Evolutionary conservation across 2,329 filamentous ascomycete species (phyloP).

Genomic region (Nigrospora osmanthi): DNA sequence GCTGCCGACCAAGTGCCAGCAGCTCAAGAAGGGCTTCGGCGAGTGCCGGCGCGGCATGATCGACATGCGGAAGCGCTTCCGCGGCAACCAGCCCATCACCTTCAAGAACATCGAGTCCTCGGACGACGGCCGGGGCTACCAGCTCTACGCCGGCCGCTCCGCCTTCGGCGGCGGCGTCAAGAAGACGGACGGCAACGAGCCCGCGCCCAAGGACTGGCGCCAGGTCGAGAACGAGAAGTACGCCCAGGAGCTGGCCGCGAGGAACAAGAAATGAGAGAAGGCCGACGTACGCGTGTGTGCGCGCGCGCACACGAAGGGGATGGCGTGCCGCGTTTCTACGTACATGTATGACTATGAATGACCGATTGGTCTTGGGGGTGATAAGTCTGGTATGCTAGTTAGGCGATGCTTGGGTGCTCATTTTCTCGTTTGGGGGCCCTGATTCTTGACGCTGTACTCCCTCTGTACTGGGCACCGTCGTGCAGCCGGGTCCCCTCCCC

Average conservation of each 20-base stretch:
- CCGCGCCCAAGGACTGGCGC: constrained; percentile 52
- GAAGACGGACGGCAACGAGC: constrained; percentile 61
- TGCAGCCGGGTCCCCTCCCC: too few relatives aligned
- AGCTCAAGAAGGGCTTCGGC: constrained; percentile 85
- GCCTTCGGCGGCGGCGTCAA: constrained; percentile 59
- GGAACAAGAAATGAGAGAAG: constrained; percentile 9
- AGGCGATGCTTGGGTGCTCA: too few relatives aligned
- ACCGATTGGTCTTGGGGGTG: too few relatives aligned
- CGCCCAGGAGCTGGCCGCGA: constrained; percentile 17
- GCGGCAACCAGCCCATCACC: constrained; percentile 81
- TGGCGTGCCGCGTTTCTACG: too few relatives aligned
- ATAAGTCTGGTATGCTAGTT: too few relatives aligned
- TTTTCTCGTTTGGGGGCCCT: too few relatives aligned
- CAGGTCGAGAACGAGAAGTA: constrained; percentile 59
- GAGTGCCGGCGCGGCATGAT: constrained; percentile 95
- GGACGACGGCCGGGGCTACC: constrained; percentile 52
- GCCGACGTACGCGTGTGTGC: too few relatives aligned
- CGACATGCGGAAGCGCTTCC: constrained; percentile 97
- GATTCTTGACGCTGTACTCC: too few relatives aligned
- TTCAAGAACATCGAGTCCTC: constrained; percentile 53
- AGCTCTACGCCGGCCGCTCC: constrained; percentile 72
- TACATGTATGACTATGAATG: too few relatives aligned
- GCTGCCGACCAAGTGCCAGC: constrained; percentile 81
- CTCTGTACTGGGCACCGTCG: too few relatives aligned
- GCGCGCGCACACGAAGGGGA: too few relatives aligned